Evolutionary conservation across 2,329 filamentous ascomycete genomes (phyloP).

Genomic region (Harringtonia lauricola): DNA sequence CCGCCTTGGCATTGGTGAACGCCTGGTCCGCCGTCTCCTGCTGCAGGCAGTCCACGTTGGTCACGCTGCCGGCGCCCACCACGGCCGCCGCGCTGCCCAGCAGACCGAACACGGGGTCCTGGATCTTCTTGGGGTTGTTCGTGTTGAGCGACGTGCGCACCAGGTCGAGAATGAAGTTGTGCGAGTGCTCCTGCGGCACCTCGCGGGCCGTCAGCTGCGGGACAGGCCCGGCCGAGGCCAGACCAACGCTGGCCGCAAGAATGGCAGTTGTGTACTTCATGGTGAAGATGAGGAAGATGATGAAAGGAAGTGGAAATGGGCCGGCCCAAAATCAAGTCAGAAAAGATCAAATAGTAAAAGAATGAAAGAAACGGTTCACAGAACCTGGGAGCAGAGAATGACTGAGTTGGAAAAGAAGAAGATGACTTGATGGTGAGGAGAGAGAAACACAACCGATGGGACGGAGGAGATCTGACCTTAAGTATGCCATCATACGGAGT

Average conservation of each 20-base stretch:
- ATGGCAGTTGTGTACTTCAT: conserved; percentile 11
- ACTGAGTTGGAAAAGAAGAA: no score
- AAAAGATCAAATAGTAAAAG: neutral
- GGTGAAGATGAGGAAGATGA: neutral
- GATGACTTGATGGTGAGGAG: no score
- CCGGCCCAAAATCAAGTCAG: no score
- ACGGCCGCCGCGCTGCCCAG: conserved; percentile 31
- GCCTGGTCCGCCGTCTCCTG: conserved; percentile 47
- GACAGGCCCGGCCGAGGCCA: conserved; percentile 8
- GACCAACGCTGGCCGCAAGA: conserved; percentile 6
- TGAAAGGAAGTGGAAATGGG: neutral
- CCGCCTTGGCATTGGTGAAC: conserved; percentile 49
- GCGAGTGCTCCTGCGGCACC: conserved; percentile 41
- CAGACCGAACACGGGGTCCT: conserved; percentile 36
- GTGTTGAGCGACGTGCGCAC: conserved; percentile 25
- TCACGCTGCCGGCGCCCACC: conserved; percentile 18
- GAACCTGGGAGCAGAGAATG: conserved; percentile 4
- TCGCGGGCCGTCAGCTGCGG: conserved; percentile 23
- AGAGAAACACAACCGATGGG: no score
- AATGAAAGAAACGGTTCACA: conserved; percentile 13
- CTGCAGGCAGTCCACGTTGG: conserved; percentile 46
- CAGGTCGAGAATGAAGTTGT: conserved; percentile 29
- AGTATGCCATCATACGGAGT: no score
- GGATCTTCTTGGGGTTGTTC: conserved; percentile 37
- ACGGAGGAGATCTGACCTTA: no score